phyloP scores from a whole-genome alignment of 202 grass and related monocot genomes.

The Carex arenaria region DNA sequence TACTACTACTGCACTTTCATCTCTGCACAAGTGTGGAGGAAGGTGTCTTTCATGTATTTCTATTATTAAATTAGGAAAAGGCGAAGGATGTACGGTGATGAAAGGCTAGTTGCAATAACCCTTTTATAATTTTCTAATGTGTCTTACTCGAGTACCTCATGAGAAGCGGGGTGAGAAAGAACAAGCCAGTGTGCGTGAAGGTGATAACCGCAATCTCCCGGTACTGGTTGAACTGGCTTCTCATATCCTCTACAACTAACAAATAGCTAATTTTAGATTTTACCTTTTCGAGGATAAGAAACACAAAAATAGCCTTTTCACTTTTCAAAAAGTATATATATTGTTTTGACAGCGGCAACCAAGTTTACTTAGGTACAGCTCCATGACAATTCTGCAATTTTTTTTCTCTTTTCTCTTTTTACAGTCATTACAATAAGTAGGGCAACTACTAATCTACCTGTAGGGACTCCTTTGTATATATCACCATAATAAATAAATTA shows the following conservation, averaged over 20 bases:
- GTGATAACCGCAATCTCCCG: conserved; percentile 82
- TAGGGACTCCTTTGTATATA: background rate
- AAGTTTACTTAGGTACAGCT: background rate
- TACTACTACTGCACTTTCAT: background rate
- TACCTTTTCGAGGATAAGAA: background rate
- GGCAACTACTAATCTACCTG: background rate
- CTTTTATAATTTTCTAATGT: background rate
- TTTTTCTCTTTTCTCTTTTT: background rate
- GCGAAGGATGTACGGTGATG: background rate
- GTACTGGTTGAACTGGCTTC: conserved; percentile 62
- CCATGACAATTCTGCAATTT: background rate
- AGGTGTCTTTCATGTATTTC: background rate
- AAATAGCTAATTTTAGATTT: background rate
- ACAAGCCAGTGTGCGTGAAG: conserved; percentile 83
- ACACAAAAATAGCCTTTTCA: background rate
- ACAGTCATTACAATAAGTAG: background rate
- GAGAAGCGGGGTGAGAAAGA: conserved; percentile 61
- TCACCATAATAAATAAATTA: background rate
- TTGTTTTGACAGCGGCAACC: background rate
- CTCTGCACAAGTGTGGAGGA: background rate
- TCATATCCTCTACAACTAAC: conserved; percentile 63
- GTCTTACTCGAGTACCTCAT: conserved; percentile 39
- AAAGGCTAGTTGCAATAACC: background rate
- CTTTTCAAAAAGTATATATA: background rate
- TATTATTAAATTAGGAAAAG: background rate